These are phyloP conservation scores for Botrytis galanthina DNA, from an alignment of 2,329 filamentous ascomycete species.

Conservation along the genomic window DNA sequence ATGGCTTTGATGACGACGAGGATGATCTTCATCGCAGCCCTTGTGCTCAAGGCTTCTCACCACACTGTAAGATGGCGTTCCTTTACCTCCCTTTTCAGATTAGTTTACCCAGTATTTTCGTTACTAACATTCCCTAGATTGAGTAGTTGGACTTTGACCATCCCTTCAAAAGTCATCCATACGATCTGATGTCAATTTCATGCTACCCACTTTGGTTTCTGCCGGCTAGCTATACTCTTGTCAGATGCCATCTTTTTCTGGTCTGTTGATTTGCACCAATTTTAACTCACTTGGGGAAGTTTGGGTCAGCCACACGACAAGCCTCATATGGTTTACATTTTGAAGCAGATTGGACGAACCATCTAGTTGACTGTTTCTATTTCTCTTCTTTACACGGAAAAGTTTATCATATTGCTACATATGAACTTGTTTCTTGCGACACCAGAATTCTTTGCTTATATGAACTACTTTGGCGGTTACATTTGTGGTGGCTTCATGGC, in stretches of 20 bases:
- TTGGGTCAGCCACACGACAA: constrained; percentile 19
- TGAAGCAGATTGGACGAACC: constrained; percentile 25
- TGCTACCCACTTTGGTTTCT: constrained; percentile 11
- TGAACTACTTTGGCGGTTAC: neutral
- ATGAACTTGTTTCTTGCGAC: neutral
- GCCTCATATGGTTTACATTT: constrained; percentile 22
- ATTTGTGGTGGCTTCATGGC: constrained; percentile 20
- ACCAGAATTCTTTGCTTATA: constrained; percentile 13
- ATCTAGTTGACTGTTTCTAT: constrained; percentile 22
- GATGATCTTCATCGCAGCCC: constrained; percentile 18
- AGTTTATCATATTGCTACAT: constrained; percentile 13
- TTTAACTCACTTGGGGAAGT: constrained; percentile 14
- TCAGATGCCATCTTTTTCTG: constrained; percentile 19
- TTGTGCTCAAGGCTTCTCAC: constrained; percentile 23
- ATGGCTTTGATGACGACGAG: constrained; percentile 27
- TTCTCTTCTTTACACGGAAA: constrained; percentile 5
- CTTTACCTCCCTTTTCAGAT: neutral
- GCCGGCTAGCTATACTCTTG: neutral
- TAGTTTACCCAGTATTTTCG: neutral
- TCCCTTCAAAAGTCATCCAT: constrained; percentile 12
- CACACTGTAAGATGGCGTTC: constrained; percentile 22
- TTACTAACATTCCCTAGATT: constrained; percentile 12
- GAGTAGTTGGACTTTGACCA: neutral
- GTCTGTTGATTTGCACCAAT: constrained; percentile 15
- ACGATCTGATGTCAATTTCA: constrained; percentile 15